Conservation (phyloP, 176 grass and related monocot species). For the Musa troglodytarum region DNA sequence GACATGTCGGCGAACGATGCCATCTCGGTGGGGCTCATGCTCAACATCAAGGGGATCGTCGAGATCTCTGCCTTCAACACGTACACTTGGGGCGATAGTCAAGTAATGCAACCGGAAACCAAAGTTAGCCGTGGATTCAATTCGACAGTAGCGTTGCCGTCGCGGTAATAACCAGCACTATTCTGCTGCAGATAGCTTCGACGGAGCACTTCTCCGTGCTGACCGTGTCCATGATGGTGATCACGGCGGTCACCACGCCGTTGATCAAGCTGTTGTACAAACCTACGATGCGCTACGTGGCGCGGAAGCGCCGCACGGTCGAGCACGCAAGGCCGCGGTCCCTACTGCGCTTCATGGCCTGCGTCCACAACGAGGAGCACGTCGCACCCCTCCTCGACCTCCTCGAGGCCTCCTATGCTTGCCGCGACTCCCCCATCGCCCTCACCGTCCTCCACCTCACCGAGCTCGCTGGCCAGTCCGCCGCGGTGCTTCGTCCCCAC, state of each 20-base stretch:
- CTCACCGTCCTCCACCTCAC: constrained; percentile 64
- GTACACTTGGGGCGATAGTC: constrained; percentile 42
- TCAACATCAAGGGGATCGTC: constrained; percentile 63
- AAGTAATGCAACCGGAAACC: constrained; percentile 22
- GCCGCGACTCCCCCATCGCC: constrained; percentile 31
- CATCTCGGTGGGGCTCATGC: constrained; percentile 45
- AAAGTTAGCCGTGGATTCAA: too few species aligned
- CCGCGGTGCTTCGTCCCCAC: constrained; percentile 46
- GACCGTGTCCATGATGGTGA: constrained; percentile 29
- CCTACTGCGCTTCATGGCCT: constrained; percentile 3
- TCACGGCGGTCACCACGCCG: constrained; percentile 33
- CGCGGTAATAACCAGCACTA: too few species aligned
- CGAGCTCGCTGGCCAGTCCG: constrained; percentile 42
- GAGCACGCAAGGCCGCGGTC: constrained; percentile 6
- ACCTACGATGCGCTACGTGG: constrained; percentile 24
- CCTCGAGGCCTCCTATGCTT: constrained; percentile 22
- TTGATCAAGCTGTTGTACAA: constrained; percentile 66
- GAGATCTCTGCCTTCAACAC: constrained; percentile 64
- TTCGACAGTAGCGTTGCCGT: neutral
- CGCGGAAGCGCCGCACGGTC: neutral
- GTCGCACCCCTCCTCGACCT: constrained; percentile 54
- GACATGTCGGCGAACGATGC: constrained; percentile 45
- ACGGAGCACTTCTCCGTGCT: constrained; percentile 39
- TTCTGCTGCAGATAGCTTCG: constrained; percentile 25
- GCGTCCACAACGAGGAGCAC: constrained; percentile 42